Evolutionary conservation across 179 eudicot species (phyloP).

Genomic region (Beta macrorhiza): DNA sequence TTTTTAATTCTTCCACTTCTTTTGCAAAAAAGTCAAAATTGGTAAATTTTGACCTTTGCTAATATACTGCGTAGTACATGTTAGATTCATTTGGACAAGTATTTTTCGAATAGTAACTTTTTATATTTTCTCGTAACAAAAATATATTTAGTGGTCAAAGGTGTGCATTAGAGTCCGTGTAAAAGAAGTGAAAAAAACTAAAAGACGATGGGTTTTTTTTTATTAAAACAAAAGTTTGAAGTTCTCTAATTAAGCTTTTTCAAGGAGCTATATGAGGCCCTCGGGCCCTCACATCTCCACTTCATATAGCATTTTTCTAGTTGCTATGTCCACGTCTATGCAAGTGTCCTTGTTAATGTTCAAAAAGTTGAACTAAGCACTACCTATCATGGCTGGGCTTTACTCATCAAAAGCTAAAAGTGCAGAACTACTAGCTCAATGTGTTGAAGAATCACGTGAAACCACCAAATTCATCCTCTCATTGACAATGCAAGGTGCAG

Average conservation of each 20-base stretch:
- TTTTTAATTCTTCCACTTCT: too few relatives aligned
- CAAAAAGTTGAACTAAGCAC: background rate
- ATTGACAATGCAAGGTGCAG: conserved; percentile 1
- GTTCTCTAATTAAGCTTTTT: background rate
- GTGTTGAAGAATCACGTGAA: background rate
- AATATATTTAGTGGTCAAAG: too few relatives aligned
- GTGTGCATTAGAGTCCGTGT: too few relatives aligned
- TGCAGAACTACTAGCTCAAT: background rate
- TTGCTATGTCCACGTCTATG: background rate
- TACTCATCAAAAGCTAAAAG: background rate
- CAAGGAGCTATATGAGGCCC: background rate
- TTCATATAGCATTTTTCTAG: background rate
- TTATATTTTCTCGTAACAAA: too few relatives aligned
- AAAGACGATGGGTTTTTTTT: too few relatives aligned
- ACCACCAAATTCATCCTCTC: background rate
- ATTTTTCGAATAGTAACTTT: too few relatives aligned
- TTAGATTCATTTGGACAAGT: too few relatives aligned
- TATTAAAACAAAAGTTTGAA: too few relatives aligned
- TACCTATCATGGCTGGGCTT: too few relatives aligned
- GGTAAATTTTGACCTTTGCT: too few relatives aligned
- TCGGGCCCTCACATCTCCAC: background rate
- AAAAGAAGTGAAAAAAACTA: too few relatives aligned
- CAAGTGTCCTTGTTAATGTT: background rate
- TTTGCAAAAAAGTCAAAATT: too few relatives aligned
- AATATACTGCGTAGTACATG: background rate